phyloP scores from a whole-genome alignment of 208 protist genomes.

The Trypanosoma theileri region DNA sequence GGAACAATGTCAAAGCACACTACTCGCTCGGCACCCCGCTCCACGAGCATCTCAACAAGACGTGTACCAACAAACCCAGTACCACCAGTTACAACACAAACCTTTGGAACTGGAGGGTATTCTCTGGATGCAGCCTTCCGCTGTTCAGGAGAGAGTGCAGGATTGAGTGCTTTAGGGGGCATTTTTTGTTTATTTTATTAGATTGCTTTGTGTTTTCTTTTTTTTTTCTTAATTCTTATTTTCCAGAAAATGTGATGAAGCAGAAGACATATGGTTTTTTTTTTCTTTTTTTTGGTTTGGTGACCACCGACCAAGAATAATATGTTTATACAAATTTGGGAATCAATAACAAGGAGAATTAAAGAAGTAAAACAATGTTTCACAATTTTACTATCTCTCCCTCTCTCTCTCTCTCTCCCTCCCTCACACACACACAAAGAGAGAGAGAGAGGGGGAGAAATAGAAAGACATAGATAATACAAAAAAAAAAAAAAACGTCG shows the following conservation, averaged over 20 bases:
- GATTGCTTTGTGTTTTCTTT: not conserved
- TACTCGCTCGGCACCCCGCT: slow-evolving; percentile 90
- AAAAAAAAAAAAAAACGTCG: not conserved
- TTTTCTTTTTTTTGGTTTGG: not conserved
- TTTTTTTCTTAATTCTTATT: not conserved
- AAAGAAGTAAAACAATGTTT: not conserved
- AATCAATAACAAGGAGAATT: not conserved
- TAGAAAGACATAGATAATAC: too few species aligned
- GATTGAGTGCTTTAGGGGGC: slow-evolving; percentile 44
- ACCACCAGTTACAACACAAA: slow-evolving; percentile 92
- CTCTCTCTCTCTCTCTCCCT: too few species aligned
- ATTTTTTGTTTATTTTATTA: slow-evolving; percentile 18
- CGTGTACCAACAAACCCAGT: slow-evolving; percentile 95
- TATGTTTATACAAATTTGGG: not conserved
- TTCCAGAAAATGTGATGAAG: not conserved
- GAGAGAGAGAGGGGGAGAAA: too few species aligned
- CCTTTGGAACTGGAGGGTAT: slow-evolving; percentile 80
- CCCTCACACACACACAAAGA: too few species aligned
- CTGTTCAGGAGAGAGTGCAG: slow-evolving; percentile 67
- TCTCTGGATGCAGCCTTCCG: slow-evolving; percentile 40
- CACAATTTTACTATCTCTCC: too few species aligned
- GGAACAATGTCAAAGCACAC: slow-evolving; percentile 92
- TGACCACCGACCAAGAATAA: not conserved
- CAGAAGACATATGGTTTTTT: not conserved
- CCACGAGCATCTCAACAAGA: slow-evolving; percentile 95